Base-by-base conservation (phyloP, 169 alveolate genomes). In the Babesia ovata region DNA sequence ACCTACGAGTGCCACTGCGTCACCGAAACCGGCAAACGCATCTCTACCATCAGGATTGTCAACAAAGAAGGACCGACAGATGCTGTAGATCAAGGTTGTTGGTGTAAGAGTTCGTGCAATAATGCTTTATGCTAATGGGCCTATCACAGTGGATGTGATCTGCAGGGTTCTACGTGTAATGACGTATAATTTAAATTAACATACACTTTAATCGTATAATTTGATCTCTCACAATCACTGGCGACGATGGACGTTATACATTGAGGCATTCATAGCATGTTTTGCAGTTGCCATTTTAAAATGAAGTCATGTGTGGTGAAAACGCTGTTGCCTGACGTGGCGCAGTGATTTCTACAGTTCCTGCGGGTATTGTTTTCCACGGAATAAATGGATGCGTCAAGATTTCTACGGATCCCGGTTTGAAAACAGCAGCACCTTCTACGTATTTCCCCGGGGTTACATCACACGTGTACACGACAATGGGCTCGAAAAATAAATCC, bases 301-400 rank as follows among this genome's bases (percentile, higher is more conserved):
- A 33, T 33, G 39, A 33, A 33, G 39, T 33, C 39, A 33, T 33
- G 39, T 33, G 39, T 33, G 39, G 56, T 4, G 33, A 36, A 16
- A 49, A 53, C 26, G 60, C 66, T 0, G 67, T 78, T 11, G 76
- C 52, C 4, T 26, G 66, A 24, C 62, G 73, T 19, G 87, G 71
- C 9, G 75, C 59, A 21, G 13, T 24, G 16, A 78, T 44, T 28
- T 22, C 45, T 42, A 78, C 58, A 16, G 79, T n/a, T 4, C 87
- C 87, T 13, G 58, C 69, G 9, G 39, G 42, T 19, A 66, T 22
- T 9, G 12, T 45, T 48, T 59, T 59, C 87, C 87, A 78, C 26
- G 87, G 87, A 0, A 78, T 14, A 8, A 78, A 59, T 0, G 82
- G 87, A 56, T 78, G 81, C 2, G 87, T 69, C 36, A 54, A 46